Evolutionary conservation across 2,329 filamentous ascomycete species (phyloP), one percentile per base, ranked within the genome.

Genomic region (Penicillium frequentans): DNA sequence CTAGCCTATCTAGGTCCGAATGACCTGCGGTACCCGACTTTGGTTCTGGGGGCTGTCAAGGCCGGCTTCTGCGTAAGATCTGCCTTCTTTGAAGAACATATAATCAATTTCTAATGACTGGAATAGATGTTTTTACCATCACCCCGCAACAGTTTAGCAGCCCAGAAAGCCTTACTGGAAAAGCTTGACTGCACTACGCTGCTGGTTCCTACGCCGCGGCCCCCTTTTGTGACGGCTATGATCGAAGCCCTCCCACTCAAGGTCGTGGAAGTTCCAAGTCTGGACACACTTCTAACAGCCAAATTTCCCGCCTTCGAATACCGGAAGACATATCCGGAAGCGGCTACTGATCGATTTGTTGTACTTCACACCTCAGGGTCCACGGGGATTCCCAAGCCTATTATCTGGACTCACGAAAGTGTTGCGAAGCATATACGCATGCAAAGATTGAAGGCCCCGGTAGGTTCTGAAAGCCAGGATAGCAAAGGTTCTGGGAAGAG

Each of bases 21-120:
- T 51, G 77, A 80, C 62, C 49, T 75, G 8, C 65, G 77, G 24
- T 77, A 78, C 45, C 60, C 69, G 1, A 65, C 72, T 2, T 45
- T 80, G 29, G 58, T 74, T 5, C 54, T 77, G 14, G 76, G 70
- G 2, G 73, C 75, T 27, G 61, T 77, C 47, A 76, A 76, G 55
- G 65, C 69, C 5, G 70, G 73, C 31, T 75, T 75, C 51, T 59
- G 58, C 21, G 61, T 70, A 49, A 2, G 29, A 35, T 23, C 13
- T n/a, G 3, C 29, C 16, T 19, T 26, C 19, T 16, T 9, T 3
- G 26, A 10, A 27, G 9, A 26, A 26, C 5, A 26, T 7, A 7
- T 7, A 7, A 26, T 7, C 24, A 26, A 7, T 1, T 7, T 7
- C 24, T 26, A 26, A 26, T 7, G 7, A 26, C 1, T 1, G 7